phyloP scores from a whole-genome alignment of 2,329 filamentous ascomycete species.

The Ceratocystis ficicola region DNA sequence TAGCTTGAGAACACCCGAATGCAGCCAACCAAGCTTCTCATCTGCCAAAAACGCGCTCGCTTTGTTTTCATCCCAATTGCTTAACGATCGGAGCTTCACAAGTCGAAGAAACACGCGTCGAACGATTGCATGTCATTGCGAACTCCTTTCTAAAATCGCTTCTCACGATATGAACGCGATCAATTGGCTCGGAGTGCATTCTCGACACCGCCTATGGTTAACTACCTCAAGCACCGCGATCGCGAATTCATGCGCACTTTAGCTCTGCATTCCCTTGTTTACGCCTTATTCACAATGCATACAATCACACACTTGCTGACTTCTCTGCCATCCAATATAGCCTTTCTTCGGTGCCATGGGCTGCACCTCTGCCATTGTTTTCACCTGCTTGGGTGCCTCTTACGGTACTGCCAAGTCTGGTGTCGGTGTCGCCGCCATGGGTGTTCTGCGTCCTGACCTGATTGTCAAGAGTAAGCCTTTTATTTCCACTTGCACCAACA shows the following conservation, averaged over 20 bases:
- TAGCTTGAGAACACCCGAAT: too few species aligned
- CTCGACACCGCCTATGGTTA: conserved; percentile 25
- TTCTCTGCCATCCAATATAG: conserved; percentile 29
- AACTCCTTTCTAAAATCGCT: not conserved
- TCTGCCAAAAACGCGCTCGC: not conserved
- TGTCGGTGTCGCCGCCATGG: conserved; percentile 96
- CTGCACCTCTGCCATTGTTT: conserved; percentile 92
- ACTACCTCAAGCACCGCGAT: not conserved
- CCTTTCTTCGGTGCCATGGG: conserved; percentile 97
- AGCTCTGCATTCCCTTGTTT: not conserved
- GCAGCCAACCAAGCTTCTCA: too few species aligned
- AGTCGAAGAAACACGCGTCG: not conserved
- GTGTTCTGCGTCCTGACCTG: conserved; percentile 91
- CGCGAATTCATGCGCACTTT: too few species aligned
- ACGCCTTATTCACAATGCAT: not conserved
- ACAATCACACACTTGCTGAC: conserved; percentile 28
- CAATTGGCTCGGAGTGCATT: not conserved
- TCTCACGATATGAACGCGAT: not conserved
- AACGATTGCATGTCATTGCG: not conserved
- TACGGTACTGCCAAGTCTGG: conserved; percentile 99
- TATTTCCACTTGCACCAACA: too few species aligned
- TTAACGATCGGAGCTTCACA: not conserved
- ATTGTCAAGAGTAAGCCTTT: conserved; percentile 83
- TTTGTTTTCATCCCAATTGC: too few species aligned
- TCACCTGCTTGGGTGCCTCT: conserved; percentile 90